These are phyloP conservation scores for Hypholoma sublateritium DNA, from an alignment of 768 basidiomycete genomes.

Conservation along the genomic window DNA sequence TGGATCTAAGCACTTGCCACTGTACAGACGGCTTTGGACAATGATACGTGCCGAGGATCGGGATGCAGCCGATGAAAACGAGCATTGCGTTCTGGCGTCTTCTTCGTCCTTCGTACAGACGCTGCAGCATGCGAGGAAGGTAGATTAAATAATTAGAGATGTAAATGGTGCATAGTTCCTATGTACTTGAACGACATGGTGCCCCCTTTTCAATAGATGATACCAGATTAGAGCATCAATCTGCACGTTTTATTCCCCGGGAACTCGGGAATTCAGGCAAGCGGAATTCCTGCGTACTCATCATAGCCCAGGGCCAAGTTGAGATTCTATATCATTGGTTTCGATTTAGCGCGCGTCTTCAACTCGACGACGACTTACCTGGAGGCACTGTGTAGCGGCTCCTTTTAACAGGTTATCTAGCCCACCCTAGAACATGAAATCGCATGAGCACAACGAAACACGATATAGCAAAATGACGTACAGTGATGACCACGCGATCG, in stretches of 20 bases:
- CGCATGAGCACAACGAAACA: not conserved
- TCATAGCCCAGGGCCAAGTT: constrained; percentile 89
- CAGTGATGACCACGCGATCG: constrained; percentile 91
- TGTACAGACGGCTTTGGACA: too few relatives aligned
- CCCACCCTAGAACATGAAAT: constrained; percentile 60
- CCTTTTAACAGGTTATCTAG: constrained; percentile 97
- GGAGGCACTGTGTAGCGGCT: constrained; percentile 97
- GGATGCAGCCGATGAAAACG: too few relatives aligned
- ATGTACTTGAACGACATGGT: too few relatives aligned
- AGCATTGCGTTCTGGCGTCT: too few relatives aligned
- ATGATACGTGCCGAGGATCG: too few relatives aligned
- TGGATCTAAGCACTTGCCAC: too few relatives aligned
- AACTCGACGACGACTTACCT: constrained; percentile 49
- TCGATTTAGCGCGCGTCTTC: not conserved
- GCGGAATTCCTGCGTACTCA: constrained; percentile 78
- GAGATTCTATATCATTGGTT: constrained; percentile 58
- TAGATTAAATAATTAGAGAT: too few relatives aligned
- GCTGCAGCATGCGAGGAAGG: too few relatives aligned
- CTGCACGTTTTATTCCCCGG: not conserved
- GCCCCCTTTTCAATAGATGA: too few relatives aligned
- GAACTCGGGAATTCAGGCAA: not conserved
- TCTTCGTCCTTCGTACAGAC: too few relatives aligned
- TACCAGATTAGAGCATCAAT: not conserved
- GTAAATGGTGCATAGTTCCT: too few relatives aligned
- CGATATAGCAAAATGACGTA: constrained; percentile 37